Evolutionary conservation across 2,329 filamentous ascomycete species (phyloP).

Genomic region (Fusarium stilboides): DNA sequence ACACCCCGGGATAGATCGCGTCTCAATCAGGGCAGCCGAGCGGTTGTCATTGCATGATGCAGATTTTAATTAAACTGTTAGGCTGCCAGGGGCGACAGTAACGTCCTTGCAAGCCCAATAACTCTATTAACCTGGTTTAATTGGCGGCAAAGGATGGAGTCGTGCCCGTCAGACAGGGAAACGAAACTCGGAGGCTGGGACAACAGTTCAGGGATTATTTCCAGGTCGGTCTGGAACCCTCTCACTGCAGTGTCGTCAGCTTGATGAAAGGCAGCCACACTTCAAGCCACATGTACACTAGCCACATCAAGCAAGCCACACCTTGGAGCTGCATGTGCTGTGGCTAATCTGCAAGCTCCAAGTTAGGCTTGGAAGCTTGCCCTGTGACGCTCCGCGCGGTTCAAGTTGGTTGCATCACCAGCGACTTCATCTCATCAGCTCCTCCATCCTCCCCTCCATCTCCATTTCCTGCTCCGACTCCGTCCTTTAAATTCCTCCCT

Average conservation of each 20-base stretch:
- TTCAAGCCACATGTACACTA: background rate
- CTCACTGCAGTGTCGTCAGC: constrained; percentile 23
- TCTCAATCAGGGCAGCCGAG: constrained; percentile 31
- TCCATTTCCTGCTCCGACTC: constrained; percentile 19
- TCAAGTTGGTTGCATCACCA: constrained; percentile 52
- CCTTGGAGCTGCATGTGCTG: constrained; percentile 27
- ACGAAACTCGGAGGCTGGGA: constrained; percentile 48
- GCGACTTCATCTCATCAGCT: constrained; percentile 47
- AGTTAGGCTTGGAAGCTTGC: constrained; percentile 40
- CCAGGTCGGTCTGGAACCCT: constrained; percentile 26
- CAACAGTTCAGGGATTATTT: constrained; percentile 35
- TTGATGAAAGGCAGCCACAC: constrained; percentile 11
- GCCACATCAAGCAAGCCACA: constrained; percentile 1
- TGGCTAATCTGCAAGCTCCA: constrained; percentile 42
- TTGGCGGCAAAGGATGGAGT: constrained; percentile 32
- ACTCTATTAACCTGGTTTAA: constrained; percentile 21
- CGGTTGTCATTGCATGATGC: constrained; percentile 37
- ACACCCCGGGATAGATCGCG: constrained; percentile 32
- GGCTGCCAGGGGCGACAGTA: constrained; percentile 34
- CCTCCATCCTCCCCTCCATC: constrained; percentile 30
- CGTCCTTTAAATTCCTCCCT: constrained; percentile 16
- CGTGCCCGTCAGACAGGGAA: constrained; percentile 32
- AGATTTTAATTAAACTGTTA: constrained; percentile 43
- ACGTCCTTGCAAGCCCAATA: constrained; percentile 19
- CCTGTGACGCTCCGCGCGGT: constrained; percentile 48